phyloP scores from a whole-genome alignment of 768 basidiomycete genomes.

The Rhodotorula babjevae region DNA sequence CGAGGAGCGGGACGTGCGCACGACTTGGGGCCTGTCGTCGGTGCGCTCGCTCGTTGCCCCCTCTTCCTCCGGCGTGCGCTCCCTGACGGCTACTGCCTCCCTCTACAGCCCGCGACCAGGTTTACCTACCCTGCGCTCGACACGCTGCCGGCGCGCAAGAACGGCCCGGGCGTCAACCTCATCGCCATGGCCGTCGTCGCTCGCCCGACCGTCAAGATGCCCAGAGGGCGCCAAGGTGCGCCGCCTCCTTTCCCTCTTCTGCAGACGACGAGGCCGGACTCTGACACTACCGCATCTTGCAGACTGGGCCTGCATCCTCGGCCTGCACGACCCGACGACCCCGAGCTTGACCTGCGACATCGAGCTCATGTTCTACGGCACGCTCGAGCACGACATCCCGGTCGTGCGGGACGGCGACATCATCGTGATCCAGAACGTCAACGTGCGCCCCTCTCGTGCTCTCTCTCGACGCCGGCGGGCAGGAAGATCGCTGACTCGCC shows the following conservation, averaged over 20 bases:
- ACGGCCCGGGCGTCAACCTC: not conserved
- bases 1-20: not conserved
- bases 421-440: constrained; percentile 8
- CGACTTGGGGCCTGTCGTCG: not conserved
- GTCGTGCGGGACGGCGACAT: constrained; percentile 15
- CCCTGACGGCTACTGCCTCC: not conserved
- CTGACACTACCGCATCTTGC: not conserved
- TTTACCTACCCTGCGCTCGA: not conserved
- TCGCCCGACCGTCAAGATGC: not conserved
- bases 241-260: not conserved
- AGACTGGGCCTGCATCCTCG: not conserved
- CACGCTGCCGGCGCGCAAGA: not conserved
- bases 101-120: not conserved
- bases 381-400: not conserved
- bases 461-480: too few relatives aligned
- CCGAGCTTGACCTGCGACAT: too few relatives aligned
- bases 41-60: not conserved
- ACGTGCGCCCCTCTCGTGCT: not conserved
- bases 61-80: not conserved
- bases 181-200: constrained; percentile 7
- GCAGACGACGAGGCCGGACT: too few relatives aligned
- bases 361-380: not conserved
- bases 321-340: constrained; percentile 20
- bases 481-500: not conserved
- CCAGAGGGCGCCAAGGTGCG: not conserved